Percentiles rank a stretch among this genome's conserved stretches.
Evolutionary conservation across 768 basidiomycete species (phyloP).

Genomic region (Pilatotrama ljubarskyi): DNA sequence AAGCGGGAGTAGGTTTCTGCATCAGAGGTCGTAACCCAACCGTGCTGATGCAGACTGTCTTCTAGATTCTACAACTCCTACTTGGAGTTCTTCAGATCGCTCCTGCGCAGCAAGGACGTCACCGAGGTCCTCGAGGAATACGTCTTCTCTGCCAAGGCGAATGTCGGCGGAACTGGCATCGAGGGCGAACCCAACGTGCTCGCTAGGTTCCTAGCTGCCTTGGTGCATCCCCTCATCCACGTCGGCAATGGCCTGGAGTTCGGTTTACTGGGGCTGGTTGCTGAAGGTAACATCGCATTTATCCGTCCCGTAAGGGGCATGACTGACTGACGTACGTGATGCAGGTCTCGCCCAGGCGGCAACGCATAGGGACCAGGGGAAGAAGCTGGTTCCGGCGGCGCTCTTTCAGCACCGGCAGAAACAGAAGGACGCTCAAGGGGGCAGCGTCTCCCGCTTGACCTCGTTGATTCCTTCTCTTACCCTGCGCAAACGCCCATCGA

Average conservation of each 20-base stretch:
- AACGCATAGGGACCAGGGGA: slow-evolving; percentile 43
- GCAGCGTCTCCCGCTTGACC: slow-evolving; percentile 1
- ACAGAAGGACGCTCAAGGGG: background rate
- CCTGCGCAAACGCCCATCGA: background rate
- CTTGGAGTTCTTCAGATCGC: slow-evolving; percentile 51
- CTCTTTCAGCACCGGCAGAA: slow-evolving; percentile 22
- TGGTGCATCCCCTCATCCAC: slow-evolving; percentile 69
- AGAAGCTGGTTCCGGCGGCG: slow-evolving; percentile 34
- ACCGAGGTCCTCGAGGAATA: slow-evolving; percentile 55
- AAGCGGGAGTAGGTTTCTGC: slow-evolving; percentile 46
- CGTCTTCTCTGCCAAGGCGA: slow-evolving; percentile 47
- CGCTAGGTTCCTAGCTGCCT: slow-evolving; percentile 52
- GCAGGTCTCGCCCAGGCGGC: slow-evolving; percentile 56
- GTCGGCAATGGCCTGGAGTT: slow-evolving; percentile 65
- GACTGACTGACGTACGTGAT: background rate
- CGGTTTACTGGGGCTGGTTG: slow-evolving; percentile 53
- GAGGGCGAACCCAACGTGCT: slow-evolving; percentile 53
- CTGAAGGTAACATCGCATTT: slow-evolving; percentile 55
- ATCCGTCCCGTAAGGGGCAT: background rate
- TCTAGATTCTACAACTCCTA: slow-evolving; percentile 61
- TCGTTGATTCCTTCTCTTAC: slow-evolving; percentile 12
- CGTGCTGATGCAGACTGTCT: background rate
- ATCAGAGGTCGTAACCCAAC: background rate
- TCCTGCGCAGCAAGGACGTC: slow-evolving; percentile 44
- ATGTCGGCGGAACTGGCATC: slow-evolving; percentile 19